A percentile compares a stretch with the other conserved stretches of the same genome.
These are phyloP conservation scores for Colletotrichum musicola DNA, from an alignment of 2,329 filamentous ascomycete species.

Conservation along the genomic window DNA sequence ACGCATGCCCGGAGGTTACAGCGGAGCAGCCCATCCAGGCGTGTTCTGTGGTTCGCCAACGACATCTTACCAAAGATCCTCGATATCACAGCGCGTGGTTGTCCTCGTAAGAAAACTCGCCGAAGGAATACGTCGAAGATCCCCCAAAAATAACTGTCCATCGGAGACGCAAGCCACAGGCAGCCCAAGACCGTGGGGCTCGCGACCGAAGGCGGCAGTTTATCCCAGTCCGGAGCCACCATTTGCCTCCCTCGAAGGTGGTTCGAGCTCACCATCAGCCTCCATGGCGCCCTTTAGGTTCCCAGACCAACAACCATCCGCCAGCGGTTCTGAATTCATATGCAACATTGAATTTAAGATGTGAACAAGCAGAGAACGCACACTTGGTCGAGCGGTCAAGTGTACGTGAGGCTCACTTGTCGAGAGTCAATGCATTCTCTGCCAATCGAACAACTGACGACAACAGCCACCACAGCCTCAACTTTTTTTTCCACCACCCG, in stretches of 20 bases:
- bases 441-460: neutral
- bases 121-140: neutral
- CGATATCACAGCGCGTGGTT: neutral
- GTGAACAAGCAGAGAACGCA: too few species aligned
- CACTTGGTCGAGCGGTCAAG: too few species aligned
- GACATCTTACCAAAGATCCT: neutral
- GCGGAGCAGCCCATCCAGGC: neutral
- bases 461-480: slow-evolving; percentile 17
- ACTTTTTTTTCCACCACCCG: slow-evolving; percentile 4
- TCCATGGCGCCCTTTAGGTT: too few species aligned
- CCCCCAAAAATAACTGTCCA: slow-evolving; percentile 28
- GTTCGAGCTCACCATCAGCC: too few species aligned
- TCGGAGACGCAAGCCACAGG: slow-evolving; percentile 25
- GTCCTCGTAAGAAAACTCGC: neutral
- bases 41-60: neutral
- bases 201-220: neutral
- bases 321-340: too few species aligned
- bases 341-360: too few species aligned
- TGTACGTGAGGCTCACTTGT: too few species aligned
- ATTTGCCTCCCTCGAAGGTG: neutral
- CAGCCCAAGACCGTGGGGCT: slow-evolving; percentile 15
- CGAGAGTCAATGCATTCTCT: too few species aligned
- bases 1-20: neutral
- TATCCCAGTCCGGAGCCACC: slow-evolving; percentile 19
- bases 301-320: too few species aligned